Conservation (phyloP, 192 early-diverging fungal species). For the Lobosporangium transversale region DNA sequence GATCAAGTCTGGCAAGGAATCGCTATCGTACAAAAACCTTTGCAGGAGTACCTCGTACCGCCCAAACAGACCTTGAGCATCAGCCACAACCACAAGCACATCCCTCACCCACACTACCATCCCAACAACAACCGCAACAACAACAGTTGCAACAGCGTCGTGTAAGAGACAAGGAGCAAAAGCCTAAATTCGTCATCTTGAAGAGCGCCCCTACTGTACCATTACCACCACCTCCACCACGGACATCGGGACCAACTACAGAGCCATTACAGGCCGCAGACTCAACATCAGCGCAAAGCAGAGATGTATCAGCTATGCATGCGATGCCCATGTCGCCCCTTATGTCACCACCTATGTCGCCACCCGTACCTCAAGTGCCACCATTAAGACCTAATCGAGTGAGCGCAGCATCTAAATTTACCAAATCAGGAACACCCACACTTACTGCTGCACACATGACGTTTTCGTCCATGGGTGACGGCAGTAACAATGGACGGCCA, state of each 20-base stretch:
- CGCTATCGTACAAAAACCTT: not conserved
- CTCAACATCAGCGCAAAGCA: not conserved
- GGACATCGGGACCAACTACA: not conserved
- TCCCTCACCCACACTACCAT: too few relatives aligned
- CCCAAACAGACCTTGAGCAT: not conserved
- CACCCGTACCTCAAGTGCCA: not conserved
- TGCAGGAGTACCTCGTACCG: not conserved
- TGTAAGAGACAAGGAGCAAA: not conserved
- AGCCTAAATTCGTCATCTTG: conserved; percentile 4
- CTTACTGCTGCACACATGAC: not conserved
- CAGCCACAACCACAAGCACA: too few relatives aligned
- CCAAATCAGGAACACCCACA: conserved; percentile 1
- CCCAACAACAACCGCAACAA: too few relatives aligned
- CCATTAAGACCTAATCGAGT: not conserved
- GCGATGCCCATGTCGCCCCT: too few relatives aligned
- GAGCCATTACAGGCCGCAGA: not conserved
- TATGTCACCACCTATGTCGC: not conserved
- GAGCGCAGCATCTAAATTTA: not conserved
- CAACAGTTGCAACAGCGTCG: too few relatives aligned
- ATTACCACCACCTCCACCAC: conserved; percentile 10
- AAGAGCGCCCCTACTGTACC: conserved; percentile 4
- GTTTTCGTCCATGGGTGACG: not conserved
- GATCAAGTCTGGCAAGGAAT: not conserved
- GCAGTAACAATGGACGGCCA: not conserved
- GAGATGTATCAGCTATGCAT: too few relatives aligned